A percentile compares a stretch with the other conserved stretches of the same genome.
Evolutionary conservation across 2,329 filamentous ascomycete genomes (phyloP).

Genomic region (Diaporthe batatas): DNA sequence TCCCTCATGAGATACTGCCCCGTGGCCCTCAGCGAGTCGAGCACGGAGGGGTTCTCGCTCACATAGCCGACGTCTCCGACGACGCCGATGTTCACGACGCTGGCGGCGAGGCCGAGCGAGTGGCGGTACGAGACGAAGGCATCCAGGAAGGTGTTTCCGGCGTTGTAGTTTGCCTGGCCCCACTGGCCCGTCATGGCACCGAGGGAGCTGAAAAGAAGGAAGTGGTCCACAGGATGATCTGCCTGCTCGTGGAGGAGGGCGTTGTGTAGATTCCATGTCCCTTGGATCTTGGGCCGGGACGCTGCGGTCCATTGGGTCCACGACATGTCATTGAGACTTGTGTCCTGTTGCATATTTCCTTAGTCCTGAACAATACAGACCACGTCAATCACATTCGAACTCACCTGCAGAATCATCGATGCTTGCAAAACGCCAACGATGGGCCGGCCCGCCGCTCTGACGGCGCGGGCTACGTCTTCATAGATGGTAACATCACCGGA

Average conservation of each 20-base stretch:
- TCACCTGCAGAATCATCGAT: slow-evolving; percentile 30
- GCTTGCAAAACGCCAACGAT: slow-evolving; percentile 27
- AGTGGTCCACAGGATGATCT: slow-evolving; percentile 46
- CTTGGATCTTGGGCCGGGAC: slow-evolving; percentile 41
- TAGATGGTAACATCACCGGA: slow-evolving; percentile 9
- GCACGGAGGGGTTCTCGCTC: slow-evolving; percentile 44
- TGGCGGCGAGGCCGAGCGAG: slow-evolving; percentile 50
- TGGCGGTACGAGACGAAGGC: slow-evolving; percentile 52
- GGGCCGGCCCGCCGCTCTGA: not conserved
- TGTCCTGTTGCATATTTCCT: slow-evolving; percentile 3
- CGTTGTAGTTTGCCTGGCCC: slow-evolving; percentile 43
- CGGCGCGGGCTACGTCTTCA: slow-evolving; percentile 1
- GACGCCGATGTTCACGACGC: slow-evolving; percentile 53
- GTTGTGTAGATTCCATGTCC: slow-evolving; percentile 36
- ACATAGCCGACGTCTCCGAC: slow-evolving; percentile 49
- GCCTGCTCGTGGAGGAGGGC: slow-evolving; percentile 44
- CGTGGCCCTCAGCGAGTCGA: slow-evolving; percentile 45
- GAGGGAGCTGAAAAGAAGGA: slow-evolving; percentile 30
- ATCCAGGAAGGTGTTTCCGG: slow-evolving; percentile 54
- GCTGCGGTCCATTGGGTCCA: slow-evolving; percentile 49
- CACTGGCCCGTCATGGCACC: slow-evolving; percentile 12
- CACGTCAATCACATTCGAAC: not conserved
- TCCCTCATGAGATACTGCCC: slow-evolving; percentile 46
- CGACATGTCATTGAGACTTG: slow-evolving; percentile 45
- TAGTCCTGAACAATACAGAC: not conserved